Base-by-base conservation (phyloP, 2,329 filamentous ascomycete species). In the Fusarium oligoseptatum region DNA sequence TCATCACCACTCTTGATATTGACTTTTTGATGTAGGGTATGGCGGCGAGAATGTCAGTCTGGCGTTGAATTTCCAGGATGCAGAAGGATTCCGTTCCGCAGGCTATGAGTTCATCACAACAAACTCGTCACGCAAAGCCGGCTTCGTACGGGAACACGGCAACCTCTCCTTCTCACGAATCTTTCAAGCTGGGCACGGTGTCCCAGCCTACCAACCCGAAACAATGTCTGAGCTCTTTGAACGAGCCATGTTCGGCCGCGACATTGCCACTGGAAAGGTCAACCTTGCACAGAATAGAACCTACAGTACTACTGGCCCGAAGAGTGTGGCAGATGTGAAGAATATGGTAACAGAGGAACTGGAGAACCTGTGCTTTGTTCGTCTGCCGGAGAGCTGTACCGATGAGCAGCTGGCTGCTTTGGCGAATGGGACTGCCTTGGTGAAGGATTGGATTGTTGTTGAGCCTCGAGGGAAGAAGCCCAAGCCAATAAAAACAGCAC, bases 71-170 rank as follows among this genome's bases (percentile, higher is more conserved):
- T 83, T 94, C 1, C 84, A 89, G 36, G 85, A 87, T 9, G 82
- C 85, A 22, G 79, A 77, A 15, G 72, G 82, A 12, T 96, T 95
- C 80, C 84, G 86, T 3, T 80, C 83, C 0, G 90, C 94, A 0
- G 93, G 93, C 1, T 96, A 95, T 79, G 88, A 89, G 0, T 88
- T 91, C 10, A 89, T 96, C 68, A 83, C 89, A 9, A 90, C 93
- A 17, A 92, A 94, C 76, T 86, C 85, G 9, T 85, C 87, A 6
- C 91, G 92, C 82, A 88, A 90, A 76, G 93, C 89, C 36, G 94
- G 93, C n/a, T 88, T 90, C 62, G 93, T 94, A 0, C 88, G 93
- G 5, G 93, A 96, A 80, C 92, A 90, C 76, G 93, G 92, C 3
- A 94, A 94, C 73, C 87, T 93, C 60, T 90, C 87, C 4, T 93